A percentile compares a stretch with the other conserved stretches of the same genome.
These are phyloP conservation scores for Amylocarpus encephaloides DNA, from an alignment of 2,329 filamentous ascomycete genomes.

Conservation along the genomic window DNA sequence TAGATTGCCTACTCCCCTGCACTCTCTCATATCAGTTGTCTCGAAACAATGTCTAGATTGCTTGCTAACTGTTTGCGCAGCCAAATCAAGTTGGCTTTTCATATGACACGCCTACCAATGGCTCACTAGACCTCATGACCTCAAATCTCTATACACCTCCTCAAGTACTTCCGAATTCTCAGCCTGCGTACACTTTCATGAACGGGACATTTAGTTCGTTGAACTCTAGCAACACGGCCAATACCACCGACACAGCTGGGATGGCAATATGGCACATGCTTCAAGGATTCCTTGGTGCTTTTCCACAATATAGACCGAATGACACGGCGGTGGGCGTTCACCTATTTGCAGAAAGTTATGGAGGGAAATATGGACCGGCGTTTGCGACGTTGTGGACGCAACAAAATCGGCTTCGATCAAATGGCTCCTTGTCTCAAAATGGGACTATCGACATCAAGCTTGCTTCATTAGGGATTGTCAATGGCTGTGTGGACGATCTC, in stretches of 20 bases:
- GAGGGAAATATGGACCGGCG: constrained; percentile 62
- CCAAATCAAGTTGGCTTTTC: constrained; percentile 66
- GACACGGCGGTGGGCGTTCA: constrained; percentile 51
- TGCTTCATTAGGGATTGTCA: constrained; percentile 60
- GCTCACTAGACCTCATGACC: constrained; percentile 46
- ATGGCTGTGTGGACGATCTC: constrained; percentile 62
- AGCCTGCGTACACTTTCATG: constrained; percentile 35
- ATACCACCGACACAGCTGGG: constrained; percentile 46
- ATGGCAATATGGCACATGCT: constrained; percentile 52
- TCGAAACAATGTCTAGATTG: neutral
- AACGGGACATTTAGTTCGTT: constrained; percentile 62
- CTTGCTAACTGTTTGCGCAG: constrained; percentile 38
- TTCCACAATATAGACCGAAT: constrained; percentile 49
- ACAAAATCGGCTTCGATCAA: constrained; percentile 53
- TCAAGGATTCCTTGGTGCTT: constrained; percentile 52
- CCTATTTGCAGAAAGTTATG: constrained; percentile 64
- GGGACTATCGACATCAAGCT: constrained; percentile 54
- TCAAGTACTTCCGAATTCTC: constrained; percentile 26
- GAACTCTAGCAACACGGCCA: constrained; percentile 38
- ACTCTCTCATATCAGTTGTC: neutral
- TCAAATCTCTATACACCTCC: constrained; percentile 37
- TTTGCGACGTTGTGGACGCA: constrained; percentile 54
- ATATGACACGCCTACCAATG: constrained; percentile 57
- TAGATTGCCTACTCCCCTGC: too few relatives aligned
- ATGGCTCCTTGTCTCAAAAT: constrained; percentile 42